Base-by-base conservation (phyloP, 352 stramenopile genomes). In the Globisporangium radiosum region DNA sequence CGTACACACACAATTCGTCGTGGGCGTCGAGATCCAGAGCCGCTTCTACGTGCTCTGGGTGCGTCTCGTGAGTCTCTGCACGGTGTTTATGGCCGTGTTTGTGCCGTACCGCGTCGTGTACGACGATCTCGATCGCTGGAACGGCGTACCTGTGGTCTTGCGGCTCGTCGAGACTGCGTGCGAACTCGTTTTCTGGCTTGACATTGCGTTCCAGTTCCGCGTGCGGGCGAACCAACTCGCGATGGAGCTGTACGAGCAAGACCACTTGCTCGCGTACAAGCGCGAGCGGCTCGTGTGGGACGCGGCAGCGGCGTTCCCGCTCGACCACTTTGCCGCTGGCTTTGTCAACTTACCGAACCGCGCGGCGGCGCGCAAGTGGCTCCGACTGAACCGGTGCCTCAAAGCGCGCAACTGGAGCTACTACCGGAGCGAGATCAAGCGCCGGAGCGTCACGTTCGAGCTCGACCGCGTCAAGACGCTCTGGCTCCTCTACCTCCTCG, bases 131-230 rank as follows among this genome's bases (percentile, higher is more conserved):
- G 71, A 80, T 39, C 70, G 73, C 1, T 76, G 57, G 66, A 84
- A 69, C 17, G 54, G 60, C 39, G 62, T 84, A 15, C 71, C 77
- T 0, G 52, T 82, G 1, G 17, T 69, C 6, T 15, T 77, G 11
- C 63, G 77, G 2, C 25, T 69, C 13, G 15, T 71, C 7, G 77
- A 87, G 56, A 50, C 43, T 15, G 13, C 77, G 11, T 84, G 73
- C 53, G 75, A 85, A 37, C 8, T 76, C n/a, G 66, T 75, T 3
- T 83, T 78, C 49, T 83, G 66, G 69, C 50, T 60, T 33, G 76
- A 87, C 25, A 78, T 87, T 54, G 85, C 72, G 75, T 81, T 85
- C 56, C 71, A 85, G 42, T 88, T 85, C 43, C 72, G 76, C 9
- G 70, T 85, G n/a, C 56, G 66, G 3, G 62, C 65, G 33, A 87